Percentiles rank a stretch among this genome's conserved stretches.
These are phyloP conservation scores for Otatea glauca DNA, from an alignment of 176 grass and related monocot genomes.

Conservation along the genomic window DNA sequence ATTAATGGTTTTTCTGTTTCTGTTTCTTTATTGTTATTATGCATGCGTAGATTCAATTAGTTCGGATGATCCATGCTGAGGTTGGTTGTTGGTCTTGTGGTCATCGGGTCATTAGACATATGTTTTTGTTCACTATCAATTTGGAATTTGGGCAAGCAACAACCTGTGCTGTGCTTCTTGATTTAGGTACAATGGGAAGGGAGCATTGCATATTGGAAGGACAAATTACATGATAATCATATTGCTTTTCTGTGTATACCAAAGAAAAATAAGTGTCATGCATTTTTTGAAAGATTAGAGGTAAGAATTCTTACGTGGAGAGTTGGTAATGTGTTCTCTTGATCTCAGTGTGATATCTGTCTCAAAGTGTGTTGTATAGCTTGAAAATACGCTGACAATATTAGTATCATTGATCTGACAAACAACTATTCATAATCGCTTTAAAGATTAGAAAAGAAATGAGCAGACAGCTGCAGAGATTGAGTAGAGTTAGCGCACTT, in stretches of 20 bases:
- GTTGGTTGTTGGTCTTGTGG: conserved; percentile 8
- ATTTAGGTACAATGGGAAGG: conserved; percentile 8
- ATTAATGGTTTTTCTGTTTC: background rate
- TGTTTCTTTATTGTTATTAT: conserved; percentile 32
- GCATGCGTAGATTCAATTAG: conserved; percentile 33
- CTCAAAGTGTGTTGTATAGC: conserved; percentile 13
- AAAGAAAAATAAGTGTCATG: background rate
- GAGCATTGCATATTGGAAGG: background rate
- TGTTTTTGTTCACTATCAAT: conserved; percentile 16
- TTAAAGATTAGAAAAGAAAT: background rate
- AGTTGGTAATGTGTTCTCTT: conserved; percentile 21
- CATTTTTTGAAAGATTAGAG: background rate
- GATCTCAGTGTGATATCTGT: conserved; percentile 22
- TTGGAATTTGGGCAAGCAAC: background rate
- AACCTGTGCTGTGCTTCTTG: background rate
- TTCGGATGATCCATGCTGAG: conserved; percentile 12
- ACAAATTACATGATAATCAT: conserved; percentile 2
- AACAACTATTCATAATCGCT: background rate
- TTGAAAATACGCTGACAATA: conserved; percentile 7
- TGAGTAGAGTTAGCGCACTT: background rate
- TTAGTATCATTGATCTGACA: background rate
- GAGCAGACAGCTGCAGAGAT: background rate
- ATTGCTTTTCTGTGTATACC: conserved; percentile 22
- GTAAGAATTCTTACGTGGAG: conserved; percentile 9
- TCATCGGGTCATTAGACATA: conserved; percentile 6